A percentile compares a stretch with the other conserved stretches of the same genome.
phyloP scores from a whole-genome alignment of 345 rosid genomes.

The Populus pruinosa region DNA sequence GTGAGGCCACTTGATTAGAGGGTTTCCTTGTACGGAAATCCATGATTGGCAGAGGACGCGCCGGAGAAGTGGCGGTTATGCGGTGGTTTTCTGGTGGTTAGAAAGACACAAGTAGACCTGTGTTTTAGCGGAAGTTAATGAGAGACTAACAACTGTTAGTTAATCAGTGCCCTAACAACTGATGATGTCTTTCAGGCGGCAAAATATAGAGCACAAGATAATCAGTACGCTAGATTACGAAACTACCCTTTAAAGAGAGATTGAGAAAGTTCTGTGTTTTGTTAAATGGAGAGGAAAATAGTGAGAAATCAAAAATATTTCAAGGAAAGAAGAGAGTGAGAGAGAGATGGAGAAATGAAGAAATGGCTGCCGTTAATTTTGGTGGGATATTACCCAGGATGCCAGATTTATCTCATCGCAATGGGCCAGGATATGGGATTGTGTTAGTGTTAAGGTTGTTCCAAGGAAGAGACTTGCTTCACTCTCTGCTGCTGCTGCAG shows the following conservation, averaged over 20 bases:
- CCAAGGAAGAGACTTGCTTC: constrained; percentile 15
- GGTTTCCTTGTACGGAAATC: constrained; percentile 30
- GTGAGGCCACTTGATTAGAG: constrained; percentile 36
- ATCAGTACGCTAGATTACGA: not conserved
- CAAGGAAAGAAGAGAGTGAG: not conserved
- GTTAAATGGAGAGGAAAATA: not conserved
- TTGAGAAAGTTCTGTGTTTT: not conserved
- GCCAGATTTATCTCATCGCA: constrained; percentile 19
- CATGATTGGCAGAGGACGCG: constrained; percentile 28
- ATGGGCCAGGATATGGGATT: not conserved
- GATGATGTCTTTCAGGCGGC: constrained; percentile 14
- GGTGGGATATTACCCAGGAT: constrained; percentile 9
- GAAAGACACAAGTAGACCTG: not conserved
- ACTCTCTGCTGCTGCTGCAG: constrained; percentile 20
- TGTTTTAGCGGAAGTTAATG: not conserved
- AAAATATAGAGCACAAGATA: not conserved
- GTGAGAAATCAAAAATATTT: not conserved
- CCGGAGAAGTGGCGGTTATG: not conserved
- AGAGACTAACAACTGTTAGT: not conserved
- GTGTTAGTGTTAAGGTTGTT: not conserved
- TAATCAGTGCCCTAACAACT: not conserved
- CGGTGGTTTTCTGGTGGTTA: not conserved
- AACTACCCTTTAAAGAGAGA: not conserved
- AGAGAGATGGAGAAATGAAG: not conserved
- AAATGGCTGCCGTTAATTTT: constrained; percentile 47